Evolutionary conservation across 2,329 filamentous ascomycete genomes (phyloP).

Genomic region (Apiospora arundinis): DNA sequence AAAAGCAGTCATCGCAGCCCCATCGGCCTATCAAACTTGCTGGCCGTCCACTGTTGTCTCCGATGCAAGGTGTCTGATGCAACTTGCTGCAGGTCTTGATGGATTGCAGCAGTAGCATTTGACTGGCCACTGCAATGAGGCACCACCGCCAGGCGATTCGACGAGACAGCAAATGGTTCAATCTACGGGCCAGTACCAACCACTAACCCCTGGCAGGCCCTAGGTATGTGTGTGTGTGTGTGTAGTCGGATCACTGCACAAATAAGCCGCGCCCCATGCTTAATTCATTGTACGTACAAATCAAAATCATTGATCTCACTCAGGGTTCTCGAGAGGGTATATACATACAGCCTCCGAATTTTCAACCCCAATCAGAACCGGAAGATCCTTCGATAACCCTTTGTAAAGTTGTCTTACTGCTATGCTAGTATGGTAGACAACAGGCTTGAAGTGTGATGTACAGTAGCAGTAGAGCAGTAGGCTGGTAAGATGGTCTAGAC

Average conservation of each 20-base stretch:
- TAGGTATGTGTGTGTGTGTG: not conserved
- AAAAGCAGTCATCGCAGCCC: slow-evolving; percentile 13
- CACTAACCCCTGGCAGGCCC: slow-evolving; percentile 9
- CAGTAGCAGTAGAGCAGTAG: not conserved
- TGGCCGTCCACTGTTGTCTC: not conserved
- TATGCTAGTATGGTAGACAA: not conserved
- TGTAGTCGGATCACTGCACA: not conserved
- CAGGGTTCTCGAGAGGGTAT: not conserved
- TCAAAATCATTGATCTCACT: not conserved
- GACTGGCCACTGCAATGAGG: slow-evolving; percentile 9
- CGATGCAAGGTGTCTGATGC: slow-evolving; percentile 18
- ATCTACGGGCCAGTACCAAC: not conserved
- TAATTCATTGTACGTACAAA: not conserved
- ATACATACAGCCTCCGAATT: not conserved
- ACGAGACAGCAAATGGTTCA: slow-evolving; percentile 12
- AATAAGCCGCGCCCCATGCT: not conserved
- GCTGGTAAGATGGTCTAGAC: not conserved
- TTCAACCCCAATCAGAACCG: not conserved
- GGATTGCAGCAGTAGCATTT: not conserved
- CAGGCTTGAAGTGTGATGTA: not conserved
- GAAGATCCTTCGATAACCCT: not conserved
- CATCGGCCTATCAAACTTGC: slow-evolving; percentile 13
- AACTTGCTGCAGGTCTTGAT: slow-evolving; percentile 16
- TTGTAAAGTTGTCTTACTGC: not conserved
- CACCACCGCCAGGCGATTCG: slow-evolving; percentile 11